These are phyloP conservation scores for Catenaria anguillulae DNA, from an alignment of 371 early-diverging fungal genomes.

Conservation along the genomic window DNA sequence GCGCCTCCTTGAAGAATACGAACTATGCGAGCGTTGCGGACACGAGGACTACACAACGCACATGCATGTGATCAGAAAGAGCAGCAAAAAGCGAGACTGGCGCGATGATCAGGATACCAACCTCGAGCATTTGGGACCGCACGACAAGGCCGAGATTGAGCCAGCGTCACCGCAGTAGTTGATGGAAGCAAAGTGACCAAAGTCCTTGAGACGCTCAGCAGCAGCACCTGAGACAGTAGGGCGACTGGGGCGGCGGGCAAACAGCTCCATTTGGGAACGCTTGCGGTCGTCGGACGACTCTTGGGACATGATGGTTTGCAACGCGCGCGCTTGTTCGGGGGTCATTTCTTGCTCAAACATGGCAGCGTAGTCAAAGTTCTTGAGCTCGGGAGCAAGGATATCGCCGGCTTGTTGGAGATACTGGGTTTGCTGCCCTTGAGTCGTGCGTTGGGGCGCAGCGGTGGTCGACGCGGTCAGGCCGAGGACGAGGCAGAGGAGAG, in stretches of 20 bases:
- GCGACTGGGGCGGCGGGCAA: background rate
- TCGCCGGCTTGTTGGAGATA: background rate
- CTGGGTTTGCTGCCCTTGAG: background rate
- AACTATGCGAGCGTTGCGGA: too few species aligned
- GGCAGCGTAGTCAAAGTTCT: background rate
- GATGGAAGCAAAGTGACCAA: background rate
- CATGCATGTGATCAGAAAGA: too few species aligned
- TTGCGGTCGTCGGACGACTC: background rate
- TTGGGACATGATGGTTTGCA: background rate
- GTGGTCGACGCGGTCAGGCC: background rate
- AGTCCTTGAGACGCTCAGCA: background rate
- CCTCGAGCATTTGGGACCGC: background rate
- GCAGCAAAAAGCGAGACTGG: too few species aligned
- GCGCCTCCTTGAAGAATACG: background rate
- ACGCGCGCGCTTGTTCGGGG: background rate
- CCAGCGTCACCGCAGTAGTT: background rate
- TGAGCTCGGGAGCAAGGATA: background rate
- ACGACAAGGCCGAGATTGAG: background rate
- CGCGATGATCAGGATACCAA: too few species aligned
- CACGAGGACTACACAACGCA: too few species aligned
- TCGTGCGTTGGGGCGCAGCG: background rate
- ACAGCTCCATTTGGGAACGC: background rate
- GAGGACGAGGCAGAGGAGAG: background rate
- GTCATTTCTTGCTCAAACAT: background rate
- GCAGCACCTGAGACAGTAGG: background rate